Base-by-base conservation (phyloP, 2,329 filamentous ascomycete genomes). In the Chaetomium strumarium region DNA sequence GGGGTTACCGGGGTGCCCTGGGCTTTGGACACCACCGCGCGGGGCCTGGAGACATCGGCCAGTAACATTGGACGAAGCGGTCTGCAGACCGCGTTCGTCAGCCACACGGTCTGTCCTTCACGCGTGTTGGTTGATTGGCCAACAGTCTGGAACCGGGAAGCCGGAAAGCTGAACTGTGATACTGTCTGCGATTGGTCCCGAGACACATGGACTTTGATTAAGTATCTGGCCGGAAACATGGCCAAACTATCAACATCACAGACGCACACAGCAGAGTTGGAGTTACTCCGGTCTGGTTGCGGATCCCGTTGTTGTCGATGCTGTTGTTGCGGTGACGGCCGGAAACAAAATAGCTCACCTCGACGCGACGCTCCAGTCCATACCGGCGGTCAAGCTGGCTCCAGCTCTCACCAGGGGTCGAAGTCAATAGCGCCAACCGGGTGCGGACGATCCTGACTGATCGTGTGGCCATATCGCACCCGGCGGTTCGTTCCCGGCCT, bases 1-100 rank as follows among this genome's bases (percentile, higher is more conserved):
- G 57, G 56, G 53, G 51, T 39, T 41, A 52, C 36, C 56, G 47
- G 54, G 56, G 43, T 51, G 43, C 29, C 42, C 42, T 36, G 44
- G 54, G 53, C 46, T 46, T 50, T 40, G 49, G 50, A 16, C 19
- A n/a, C 39, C 13, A 13, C 19, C n/a, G 45, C 49, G 53, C 42
- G 49, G 52, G 50, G 43, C 46, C 37, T 42, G 46, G 49, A 41
- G 44, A 41, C 20, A n/a, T 40, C 41, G 30, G 34, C 46, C 53
- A 52, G 46, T 52, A 19, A 34, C 11, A 7, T 24, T 24, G 24
- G 7, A 24, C 24, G 14, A 14, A 52, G 50, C 53, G 53, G 49
- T 46, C 49, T 44, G 41, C 44, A 48, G 39, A 36, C 30, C 46
- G 49, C 43, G 43, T 55, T 50, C 56, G 46, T 52, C 56, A 56